Conservation (phyloP, 2,329 filamentous ascomycete species). For the Waltergamsia citrina region DNA sequence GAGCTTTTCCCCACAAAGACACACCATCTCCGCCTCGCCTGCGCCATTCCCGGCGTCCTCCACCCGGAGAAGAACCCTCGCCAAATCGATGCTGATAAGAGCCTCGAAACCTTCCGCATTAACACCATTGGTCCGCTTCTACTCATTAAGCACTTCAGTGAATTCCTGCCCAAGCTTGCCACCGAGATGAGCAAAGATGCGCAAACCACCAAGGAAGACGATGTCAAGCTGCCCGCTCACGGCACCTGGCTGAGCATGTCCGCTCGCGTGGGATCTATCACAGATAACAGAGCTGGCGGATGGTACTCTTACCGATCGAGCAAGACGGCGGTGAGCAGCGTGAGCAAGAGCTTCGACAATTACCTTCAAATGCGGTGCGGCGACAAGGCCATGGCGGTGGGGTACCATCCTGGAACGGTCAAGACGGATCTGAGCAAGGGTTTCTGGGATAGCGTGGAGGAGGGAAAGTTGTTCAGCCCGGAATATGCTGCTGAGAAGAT, state of each 20-base stretch:
- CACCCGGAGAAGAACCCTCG: constrained; percentile 61
- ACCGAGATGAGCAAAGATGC: constrained; percentile 19
- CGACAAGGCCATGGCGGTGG: constrained; percentile 56
- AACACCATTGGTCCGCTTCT: constrained; percentile 69
- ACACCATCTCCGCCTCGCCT: constrained; percentile 57
- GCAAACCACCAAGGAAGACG: background rate
- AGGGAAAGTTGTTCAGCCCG: constrained; percentile 54
- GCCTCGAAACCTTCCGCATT: constrained; percentile 60
- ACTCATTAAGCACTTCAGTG: constrained; percentile 65
- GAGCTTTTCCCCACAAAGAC: constrained; percentile 38
- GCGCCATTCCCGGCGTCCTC: constrained; percentile 63
- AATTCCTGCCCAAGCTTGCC: constrained; percentile 55
- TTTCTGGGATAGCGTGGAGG: constrained; percentile 58
- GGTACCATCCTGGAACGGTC: constrained; percentile 74
- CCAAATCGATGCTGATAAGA: constrained; percentile 51
- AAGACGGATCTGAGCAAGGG: constrained; percentile 62
- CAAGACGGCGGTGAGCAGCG: constrained; percentile 64
- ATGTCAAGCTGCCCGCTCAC: constrained; percentile 31
- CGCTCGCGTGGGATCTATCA: constrained; percentile 65
- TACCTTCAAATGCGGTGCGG: constrained; percentile 48
- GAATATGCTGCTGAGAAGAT: constrained; percentile 59
- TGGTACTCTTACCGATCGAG: constrained; percentile 77
- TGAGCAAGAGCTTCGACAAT: constrained; percentile 64
- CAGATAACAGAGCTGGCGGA: constrained; percentile 64
- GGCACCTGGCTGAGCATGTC: constrained; percentile 68